A percentile compares a stretch with the other conserved stretches of the same genome.
Conservation (phyloP, 2,329 filamentous ascomycete genomes). For the Penicillium sp. region DNA sequence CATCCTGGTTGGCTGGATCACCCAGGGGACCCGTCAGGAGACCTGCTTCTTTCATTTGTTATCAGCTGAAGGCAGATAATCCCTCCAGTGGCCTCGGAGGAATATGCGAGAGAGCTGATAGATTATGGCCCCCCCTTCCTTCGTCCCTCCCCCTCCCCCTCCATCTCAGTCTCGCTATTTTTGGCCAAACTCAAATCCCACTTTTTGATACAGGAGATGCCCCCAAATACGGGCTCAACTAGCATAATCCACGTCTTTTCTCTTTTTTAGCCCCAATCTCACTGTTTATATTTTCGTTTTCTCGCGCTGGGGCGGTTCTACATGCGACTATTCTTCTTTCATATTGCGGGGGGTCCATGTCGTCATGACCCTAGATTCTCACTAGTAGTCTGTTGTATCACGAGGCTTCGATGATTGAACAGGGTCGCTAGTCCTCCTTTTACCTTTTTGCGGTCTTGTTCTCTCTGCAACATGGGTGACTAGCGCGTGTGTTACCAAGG, state of each 20-base stretch:
- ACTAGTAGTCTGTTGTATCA: conserved; percentile 12
- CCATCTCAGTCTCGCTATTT: conserved; percentile 11
- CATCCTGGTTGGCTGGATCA: conserved; percentile 10
- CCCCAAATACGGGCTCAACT: neutral
- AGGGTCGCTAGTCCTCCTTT: conserved; percentile 1
- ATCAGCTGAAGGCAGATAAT: conserved; percentile 19
- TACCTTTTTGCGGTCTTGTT: neutral
- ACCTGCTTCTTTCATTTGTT: conserved; percentile 25
- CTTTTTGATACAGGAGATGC: neutral
- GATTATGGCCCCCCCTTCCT: neutral
- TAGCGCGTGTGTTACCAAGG: conserved; percentile 9
- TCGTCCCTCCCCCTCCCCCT: neutral
- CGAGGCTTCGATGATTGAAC: conserved; percentile 11
- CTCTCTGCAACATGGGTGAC: neutral
- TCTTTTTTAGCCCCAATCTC: too few species aligned
- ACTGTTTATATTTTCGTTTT: too few species aligned
- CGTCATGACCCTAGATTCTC: neutral
- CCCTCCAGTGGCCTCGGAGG: too few species aligned
- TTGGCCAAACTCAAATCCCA: conserved; percentile 17
- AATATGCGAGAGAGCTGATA: neutral
- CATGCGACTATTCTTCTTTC: too few species aligned
- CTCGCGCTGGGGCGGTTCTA: too few species aligned
- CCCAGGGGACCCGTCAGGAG: conserved; percentile 24
- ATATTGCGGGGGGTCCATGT: neutral
- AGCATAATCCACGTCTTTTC: neutral